Percentiles rank a stretch among this genome's conserved stretches.
These are phyloP conservation scores for Mucor ambiguus DNA, from an alignment of 371 early-diverging fungal species.

Conservation along the genomic window DNA sequence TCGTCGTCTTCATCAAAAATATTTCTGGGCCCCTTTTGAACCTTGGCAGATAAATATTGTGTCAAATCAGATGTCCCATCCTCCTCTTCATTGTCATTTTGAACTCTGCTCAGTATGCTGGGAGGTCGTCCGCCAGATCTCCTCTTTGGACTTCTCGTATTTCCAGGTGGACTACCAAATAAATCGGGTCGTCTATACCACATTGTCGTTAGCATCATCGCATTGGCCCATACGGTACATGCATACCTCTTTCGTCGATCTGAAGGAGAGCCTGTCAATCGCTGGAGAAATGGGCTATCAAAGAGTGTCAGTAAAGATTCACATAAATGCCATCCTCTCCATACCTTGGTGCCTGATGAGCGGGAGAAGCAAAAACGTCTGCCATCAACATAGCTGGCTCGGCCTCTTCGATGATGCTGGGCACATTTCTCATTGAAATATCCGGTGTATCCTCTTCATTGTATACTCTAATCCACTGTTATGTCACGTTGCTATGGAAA, in stretches of 20 bases:
- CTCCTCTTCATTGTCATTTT: slow-evolving; percentile 1
- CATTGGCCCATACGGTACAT: neutral
- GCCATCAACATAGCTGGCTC: slow-evolving; percentile 3
- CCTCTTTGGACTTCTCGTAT: neutral
- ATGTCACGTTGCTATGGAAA: neutral
- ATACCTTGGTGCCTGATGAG: neutral
- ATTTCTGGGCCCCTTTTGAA: neutral
- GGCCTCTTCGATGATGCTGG: slow-evolving; percentile 5
- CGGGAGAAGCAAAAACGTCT: slow-evolving; percentile 8
- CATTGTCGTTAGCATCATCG: neutral
- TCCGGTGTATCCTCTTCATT: slow-evolving; percentile 8
- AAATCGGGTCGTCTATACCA: slow-evolving; percentile 14
- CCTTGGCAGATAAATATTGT: neutral
- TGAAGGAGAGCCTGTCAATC: slow-evolving; percentile 1
- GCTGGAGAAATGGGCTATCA: neutral
- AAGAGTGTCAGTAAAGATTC: neutral
- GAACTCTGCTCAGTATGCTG: slow-evolving; percentile 4
- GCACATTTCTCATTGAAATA: neutral
- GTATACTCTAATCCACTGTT: slow-evolving; percentile 4
- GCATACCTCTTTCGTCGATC: slow-evolving; percentile 10
- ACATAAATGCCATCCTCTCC: neutral
- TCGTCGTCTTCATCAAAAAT: slow-evolving; percentile 13
- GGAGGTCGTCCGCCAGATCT: slow-evolving; percentile 11
- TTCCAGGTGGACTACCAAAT: slow-evolving; percentile 13
- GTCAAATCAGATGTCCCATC: slow-evolving; percentile 5